Evolutionary conservation across 1,284 basidiomycete genomes (phyloP).

Genomic region (Porogramme epimiltina): DNA sequence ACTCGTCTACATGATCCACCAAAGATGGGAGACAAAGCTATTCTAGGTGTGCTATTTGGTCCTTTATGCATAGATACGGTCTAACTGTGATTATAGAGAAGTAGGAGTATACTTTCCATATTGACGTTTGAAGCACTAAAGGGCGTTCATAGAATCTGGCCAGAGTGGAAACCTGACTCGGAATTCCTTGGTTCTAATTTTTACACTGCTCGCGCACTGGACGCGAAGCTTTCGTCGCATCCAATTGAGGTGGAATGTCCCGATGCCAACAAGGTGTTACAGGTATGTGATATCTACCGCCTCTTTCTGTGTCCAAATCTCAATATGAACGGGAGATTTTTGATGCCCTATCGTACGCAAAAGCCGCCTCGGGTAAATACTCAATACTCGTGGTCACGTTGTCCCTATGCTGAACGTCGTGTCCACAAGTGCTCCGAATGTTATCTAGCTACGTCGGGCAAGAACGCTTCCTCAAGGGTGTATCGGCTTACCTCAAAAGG

Average conservation of each 20-base stretch:
- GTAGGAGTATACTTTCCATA: slow-evolving; percentile 28
- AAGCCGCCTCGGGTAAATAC: slow-evolving; percentile 76
- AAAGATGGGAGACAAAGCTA: slow-evolving; percentile 90
- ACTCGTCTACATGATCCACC: not conserved
- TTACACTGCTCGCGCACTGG: slow-evolving; percentile 79
- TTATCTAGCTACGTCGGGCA: slow-evolving; percentile 88
- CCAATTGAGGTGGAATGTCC: slow-evolving; percentile 94
- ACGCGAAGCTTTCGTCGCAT: slow-evolving; percentile 91
- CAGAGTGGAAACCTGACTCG: slow-evolving; percentile 76
- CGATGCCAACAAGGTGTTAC: slow-evolving; percentile 84
- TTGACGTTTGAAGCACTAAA: too few species aligned
- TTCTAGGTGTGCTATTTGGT: slow-evolving; percentile 56
- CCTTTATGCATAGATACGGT: not conserved
- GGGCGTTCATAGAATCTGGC: slow-evolving; percentile 64
- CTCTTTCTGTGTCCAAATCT: too few species aligned
- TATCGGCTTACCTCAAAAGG: slow-evolving; percentile 91
- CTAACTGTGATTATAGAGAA: slow-evolving; percentile 40
- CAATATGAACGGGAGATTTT: slow-evolving; percentile 60
- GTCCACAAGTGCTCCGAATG: slow-evolving; percentile 83
- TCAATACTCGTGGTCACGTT: too few species aligned
- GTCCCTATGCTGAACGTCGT: not conserved
- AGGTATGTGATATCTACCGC: slow-evolving; percentile 40
- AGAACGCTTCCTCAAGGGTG: slow-evolving; percentile 85
- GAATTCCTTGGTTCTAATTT: slow-evolving; percentile 71
- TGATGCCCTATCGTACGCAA: slow-evolving; percentile 84